Percentiles rank a stretch among this genome's conserved stretches.
Conservation (phyloP, 352 stramenopile genomes). For the Lagenidium sp. region DNA sequence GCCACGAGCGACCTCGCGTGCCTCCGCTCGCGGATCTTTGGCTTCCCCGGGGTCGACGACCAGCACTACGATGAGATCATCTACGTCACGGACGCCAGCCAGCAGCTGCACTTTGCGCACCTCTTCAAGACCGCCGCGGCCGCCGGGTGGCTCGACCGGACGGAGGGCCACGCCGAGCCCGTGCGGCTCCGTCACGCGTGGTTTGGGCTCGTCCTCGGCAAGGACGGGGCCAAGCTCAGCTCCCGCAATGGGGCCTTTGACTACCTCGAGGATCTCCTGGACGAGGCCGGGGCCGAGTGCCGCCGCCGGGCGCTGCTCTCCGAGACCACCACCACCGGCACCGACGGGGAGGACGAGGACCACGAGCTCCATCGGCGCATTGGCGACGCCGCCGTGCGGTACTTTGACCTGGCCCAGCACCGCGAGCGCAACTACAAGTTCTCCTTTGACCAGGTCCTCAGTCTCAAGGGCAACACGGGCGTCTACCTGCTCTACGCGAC, state of each 20-base stretch:
- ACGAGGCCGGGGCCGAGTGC: conserved; percentile 55
- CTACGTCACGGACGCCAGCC: conserved; percentile 76
- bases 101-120: conserved; percentile 74
- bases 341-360: too few species aligned
- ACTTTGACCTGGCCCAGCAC: conserved; percentile 80
- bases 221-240: conserved; percentile 72
- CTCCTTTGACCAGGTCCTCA: conserved; percentile 70
- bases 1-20: conserved; percentile 69
- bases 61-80: conserved; percentile 71
- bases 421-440: conserved; percentile 85
- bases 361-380: conserved; percentile 36
- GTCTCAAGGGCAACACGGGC: conserved; percentile 76
- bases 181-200: conserved; percentile 58
- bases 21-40: conserved; percentile 64
- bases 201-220: conserved; percentile 74
- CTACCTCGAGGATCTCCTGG: conserved; percentile 64
- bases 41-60: conserved; percentile 49
- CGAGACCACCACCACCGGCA: too few species aligned
- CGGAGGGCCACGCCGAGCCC: conserved; percentile 13
- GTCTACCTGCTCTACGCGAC: conserved; percentile 81
- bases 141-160: conserved; percentile 28
- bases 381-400: conserved; percentile 69
- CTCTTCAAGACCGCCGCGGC: conserved; percentile 53
- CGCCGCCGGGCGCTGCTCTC: conserved; percentile 39
- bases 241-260: conserved; percentile 76